Conservation (phyloP, 1,284 basidiomycete genomes). For the Trichosporon coremiiforme region DNA sequence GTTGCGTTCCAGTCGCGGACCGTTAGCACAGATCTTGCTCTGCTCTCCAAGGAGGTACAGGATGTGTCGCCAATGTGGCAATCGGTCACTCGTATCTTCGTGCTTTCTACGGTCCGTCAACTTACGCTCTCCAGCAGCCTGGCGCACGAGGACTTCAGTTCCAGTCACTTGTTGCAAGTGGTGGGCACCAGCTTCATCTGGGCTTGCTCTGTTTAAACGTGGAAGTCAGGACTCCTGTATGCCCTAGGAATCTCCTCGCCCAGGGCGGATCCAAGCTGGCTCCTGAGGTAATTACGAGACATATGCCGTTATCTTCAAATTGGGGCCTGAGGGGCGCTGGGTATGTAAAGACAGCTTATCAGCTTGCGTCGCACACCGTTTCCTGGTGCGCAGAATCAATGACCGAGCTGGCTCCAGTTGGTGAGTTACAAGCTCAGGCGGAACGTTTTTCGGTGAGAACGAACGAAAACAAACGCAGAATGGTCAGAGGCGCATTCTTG, state of each 20-base stretch:
- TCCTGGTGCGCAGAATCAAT: background rate
- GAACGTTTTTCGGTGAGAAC: background rate
- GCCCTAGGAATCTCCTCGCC: background rate
- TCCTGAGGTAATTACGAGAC: constrained; percentile 5
- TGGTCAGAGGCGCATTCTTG: background rate
- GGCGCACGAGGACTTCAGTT: background rate
- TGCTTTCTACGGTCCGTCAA: no score
- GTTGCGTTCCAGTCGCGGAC: no score
- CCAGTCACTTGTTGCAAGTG: background rate
- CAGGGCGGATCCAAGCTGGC: background rate
- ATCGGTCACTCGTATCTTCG: no score
- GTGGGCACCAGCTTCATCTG: no score
- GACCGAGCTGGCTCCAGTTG: background rate
- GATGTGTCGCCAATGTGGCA: no score
- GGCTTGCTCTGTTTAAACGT: background rate
- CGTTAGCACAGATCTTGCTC: no score
- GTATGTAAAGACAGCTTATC: background rate
- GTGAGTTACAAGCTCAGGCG: background rate
- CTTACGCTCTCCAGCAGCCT: no score
- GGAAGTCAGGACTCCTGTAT: background rate
- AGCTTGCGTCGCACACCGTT: background rate
- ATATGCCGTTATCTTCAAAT: background rate
- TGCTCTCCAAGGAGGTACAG: no score
- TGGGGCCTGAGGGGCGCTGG: background rate
- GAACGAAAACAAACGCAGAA: background rate